A percentile compares a stretch with the other conserved stretches of the same genome.
Conservation (phyloP, 2,329 filamentous ascomycete species). For the Triangularia setosa region DNA sequence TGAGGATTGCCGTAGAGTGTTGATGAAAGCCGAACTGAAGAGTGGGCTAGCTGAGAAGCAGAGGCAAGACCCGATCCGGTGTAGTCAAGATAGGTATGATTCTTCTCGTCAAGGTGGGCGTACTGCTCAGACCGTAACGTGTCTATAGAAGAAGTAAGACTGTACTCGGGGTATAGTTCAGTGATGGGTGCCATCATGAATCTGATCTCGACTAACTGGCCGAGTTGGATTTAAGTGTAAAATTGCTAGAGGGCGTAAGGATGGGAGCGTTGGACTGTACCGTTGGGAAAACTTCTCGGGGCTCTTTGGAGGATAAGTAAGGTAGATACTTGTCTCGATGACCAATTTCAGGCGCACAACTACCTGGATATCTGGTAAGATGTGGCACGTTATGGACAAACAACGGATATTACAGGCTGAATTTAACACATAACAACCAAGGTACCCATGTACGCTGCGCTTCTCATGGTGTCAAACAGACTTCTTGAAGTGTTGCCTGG, state of each 20-base stretch:
- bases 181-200: conserved; percentile 14
- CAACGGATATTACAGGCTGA: too few relatives aligned
- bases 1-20: conserved; percentile 39
- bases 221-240: not conserved
- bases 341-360: too few relatives aligned
- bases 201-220: not conserved
- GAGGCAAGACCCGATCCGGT: conserved; percentile 37
- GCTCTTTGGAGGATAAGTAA: too few relatives aligned
- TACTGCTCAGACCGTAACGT: conserved; percentile 34
- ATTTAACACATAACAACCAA: too few relatives aligned
- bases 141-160: conserved; percentile 31
- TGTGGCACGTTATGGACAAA: too few relatives aligned
- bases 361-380: too few relatives aligned
- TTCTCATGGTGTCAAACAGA: too few relatives aligned
- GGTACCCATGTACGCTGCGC: too few relatives aligned
- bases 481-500: too few relatives aligned
- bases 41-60: conserved; percentile 31
- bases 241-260: not conserved
- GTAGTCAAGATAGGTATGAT: conserved; percentile 41
- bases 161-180: conserved; percentile 34
- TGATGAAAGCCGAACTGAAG: conserved; percentile 30
- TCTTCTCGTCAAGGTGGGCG: conserved; percentile 35
- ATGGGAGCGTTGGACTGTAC: too few relatives aligned
- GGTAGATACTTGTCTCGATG: too few relatives aligned
- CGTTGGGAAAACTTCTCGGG: too few relatives aligned